Evolutionary conservation across 768 basidiomycete species (phyloP), one percentile per base, ranked within the genome.

Genomic region (Termitomyces sp.): DNA sequence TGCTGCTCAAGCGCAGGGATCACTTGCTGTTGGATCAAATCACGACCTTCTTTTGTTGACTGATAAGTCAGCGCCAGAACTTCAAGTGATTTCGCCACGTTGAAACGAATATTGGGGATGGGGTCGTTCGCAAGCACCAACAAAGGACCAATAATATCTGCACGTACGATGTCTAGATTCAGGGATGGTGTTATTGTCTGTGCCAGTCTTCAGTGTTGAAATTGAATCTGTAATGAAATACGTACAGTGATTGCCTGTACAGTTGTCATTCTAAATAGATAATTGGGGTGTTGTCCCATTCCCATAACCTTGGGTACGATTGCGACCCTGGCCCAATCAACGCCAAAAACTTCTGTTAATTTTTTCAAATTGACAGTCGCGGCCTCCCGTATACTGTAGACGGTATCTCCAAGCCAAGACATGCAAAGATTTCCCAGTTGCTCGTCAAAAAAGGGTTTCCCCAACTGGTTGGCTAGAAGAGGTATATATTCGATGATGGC

Each of bases 401-500:
- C 97, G 36, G 92, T 97, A 73, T 99, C 97, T 8, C 95, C 95
- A 62, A 99, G 74, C 97, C 97, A 99, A 8, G 92, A 93, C 95
- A 99, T 97, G 80, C 97, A 99, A 31, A 99, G 79, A 67, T 91
- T 94, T 30, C 91, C 93, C 46, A 99, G 84, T 71, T 96, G 93
- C 67, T 98, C 97, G 72, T 99, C 95, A 71, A 99, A 99, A 77
- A 98, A 98, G 30, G 88, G 80, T 66, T 93, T 93, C 55, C 97
- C 97, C 58, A 99, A 83, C 71, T 99, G 97, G n/a, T 89, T 95
- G 45, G 97, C 95, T 48, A 99, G 88, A 22, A 98, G 84, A n/a
- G 97, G 97, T 66, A 99, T 91, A 76, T 99, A 98, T 74, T 98
- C 97, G 74, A 99, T 99, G 77, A 99, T 98, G 8, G 97, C 97